These are phyloP conservation scores for Malassezia brasiliensis DNA, from an alignment of 1,284 basidiomycete species.

Conservation along the genomic window DNA sequence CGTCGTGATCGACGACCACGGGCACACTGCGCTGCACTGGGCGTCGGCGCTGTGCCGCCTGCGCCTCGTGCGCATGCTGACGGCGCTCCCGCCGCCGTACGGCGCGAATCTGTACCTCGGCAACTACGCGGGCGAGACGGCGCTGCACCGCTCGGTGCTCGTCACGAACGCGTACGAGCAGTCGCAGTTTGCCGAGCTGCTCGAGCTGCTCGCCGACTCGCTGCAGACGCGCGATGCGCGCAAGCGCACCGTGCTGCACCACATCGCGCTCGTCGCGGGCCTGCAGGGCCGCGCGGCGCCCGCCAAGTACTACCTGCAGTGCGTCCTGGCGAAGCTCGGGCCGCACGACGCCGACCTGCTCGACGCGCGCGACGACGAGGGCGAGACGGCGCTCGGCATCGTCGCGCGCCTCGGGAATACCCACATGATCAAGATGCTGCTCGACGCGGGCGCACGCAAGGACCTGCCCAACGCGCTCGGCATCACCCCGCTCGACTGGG, in stretches of 20 bases:
- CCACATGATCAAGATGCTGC: conserved; percentile 70
- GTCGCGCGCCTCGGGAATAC: conserved; percentile 87
- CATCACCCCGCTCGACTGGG: conserved; percentile 82
- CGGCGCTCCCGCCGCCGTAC: conserved; percentile 55
- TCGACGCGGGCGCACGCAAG: conserved; percentile 89
- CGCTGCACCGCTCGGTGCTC: conserved; percentile 81
- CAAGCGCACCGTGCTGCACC: conserved; percentile 84
- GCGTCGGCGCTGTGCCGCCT: conserved; percentile 72
- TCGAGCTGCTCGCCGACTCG: conserved; percentile 59
- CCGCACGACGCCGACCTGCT: conserved; percentile 55
- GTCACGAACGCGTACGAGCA: conserved; percentile 77
- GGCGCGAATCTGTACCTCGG: conserved; percentile 43
- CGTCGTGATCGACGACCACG: conserved; percentile 67
- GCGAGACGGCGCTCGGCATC: conserved; percentile 90
- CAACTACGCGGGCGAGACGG: conserved; percentile 87
- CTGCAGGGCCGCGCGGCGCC: conserved; percentile 73
- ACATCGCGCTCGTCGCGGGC: conserved; percentile 80
- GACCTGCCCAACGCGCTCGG: conserved; percentile 87
- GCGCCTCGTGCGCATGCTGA: conserved; percentile 32
- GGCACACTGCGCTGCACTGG: conserved; percentile 87
- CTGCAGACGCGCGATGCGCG: conserved; percentile 83
- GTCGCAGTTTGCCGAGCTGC: conserved; percentile 60
- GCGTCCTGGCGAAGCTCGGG: conserved; percentile 63
- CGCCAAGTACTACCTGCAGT: conserved; percentile 85
- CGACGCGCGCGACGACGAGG: conserved; percentile 87